Conservation (phyloP, 2,329 filamentous ascomycete species). For the Aureobasidium subglaciale region DNA sequence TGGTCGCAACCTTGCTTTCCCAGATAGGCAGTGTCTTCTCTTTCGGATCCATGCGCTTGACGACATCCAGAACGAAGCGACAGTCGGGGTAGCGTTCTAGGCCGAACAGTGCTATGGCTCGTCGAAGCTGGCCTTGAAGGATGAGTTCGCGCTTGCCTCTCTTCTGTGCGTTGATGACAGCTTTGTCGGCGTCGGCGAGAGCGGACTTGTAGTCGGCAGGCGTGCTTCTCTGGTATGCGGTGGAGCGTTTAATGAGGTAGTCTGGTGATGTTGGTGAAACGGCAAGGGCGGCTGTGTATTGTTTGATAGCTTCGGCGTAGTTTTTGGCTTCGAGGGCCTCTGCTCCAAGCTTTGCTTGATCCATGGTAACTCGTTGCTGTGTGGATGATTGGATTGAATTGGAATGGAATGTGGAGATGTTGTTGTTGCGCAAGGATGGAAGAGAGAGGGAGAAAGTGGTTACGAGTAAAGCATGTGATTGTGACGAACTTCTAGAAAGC, state of each 20-base stretch:
- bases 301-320: conserved; percentile 59
- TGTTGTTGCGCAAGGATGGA: neutral
- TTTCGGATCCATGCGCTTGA: conserved; percentile 47
- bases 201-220: conserved; percentile 40
- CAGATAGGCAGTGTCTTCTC: conserved; percentile 51
- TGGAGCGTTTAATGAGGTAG: conserved; percentile 78
- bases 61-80: conserved; percentile 57
- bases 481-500: conserved; percentile 10
- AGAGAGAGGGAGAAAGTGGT: neutral
- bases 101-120: conserved; percentile 66
- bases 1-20: conserved; percentile 48
- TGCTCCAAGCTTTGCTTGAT: conserved; percentile 18
- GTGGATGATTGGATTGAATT: neutral
- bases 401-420: neutral
- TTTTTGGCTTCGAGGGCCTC: conserved; percentile 54
- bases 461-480: conserved; percentile 3
- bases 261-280: conserved; percentile 58
- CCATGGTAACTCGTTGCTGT: conserved; percentile 6
- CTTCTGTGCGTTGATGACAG: conserved; percentile 59
- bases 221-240: conserved; percentile 61
- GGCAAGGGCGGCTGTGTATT: conserved; percentile 60
- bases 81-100: conserved; percentile 69
- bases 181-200: conserved; percentile 41
- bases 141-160: conserved; percentile 71
- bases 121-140: conserved; percentile 71